Conservation (phyloP, 805 yeast genomes). For the Pichia heedii region DNA sequence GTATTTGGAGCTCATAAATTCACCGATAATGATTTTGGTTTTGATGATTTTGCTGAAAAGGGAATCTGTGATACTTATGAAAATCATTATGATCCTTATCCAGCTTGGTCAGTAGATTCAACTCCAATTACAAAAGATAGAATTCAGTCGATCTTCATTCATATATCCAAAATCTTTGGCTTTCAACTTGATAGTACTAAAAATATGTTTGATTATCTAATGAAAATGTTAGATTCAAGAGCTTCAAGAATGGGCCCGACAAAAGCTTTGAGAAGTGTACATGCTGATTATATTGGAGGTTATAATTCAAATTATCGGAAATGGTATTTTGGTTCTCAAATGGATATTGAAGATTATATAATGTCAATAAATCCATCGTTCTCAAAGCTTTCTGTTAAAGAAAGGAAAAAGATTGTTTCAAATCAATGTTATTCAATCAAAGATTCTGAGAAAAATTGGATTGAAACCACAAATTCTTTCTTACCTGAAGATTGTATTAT, state of each 20-base stretch:
- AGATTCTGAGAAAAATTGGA: constrained; percentile 45
- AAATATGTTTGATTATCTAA: constrained; percentile 58
- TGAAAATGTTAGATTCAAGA: constrained; percentile 58
- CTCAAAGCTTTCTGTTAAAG: constrained; percentile 28
- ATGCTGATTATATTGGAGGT: constrained; percentile 73
- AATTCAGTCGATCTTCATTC: constrained; percentile 48
- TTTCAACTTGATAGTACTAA: constrained; percentile 58
- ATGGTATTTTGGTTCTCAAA: constrained; percentile 70
- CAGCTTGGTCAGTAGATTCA: constrained; percentile 38
- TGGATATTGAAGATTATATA: constrained; percentile 41
- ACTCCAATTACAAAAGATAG: constrained; percentile 44
- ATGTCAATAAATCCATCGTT: constrained; percentile 26
- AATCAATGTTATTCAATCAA: constrained; percentile 24
- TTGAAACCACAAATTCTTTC: constrained; percentile 38
- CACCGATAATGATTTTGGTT: constrained; percentile 27
- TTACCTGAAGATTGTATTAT: constrained; percentile 45
- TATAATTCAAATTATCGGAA: constrained; percentile 56
- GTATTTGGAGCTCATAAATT: constrained; percentile 24
- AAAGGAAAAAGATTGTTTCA: constrained; percentile 7
- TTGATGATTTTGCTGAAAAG: constrained; percentile 20
- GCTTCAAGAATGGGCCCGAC: constrained; percentile 54
- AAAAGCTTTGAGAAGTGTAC: constrained; percentile 50
- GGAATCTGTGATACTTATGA: constrained; percentile 36
- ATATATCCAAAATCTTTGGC: constrained; percentile 48
- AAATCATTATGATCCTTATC: constrained; percentile 41